Conservation (phyloP, 2,329 filamentous ascomycete genomes). For the Neonectria magnoliae region DNA sequence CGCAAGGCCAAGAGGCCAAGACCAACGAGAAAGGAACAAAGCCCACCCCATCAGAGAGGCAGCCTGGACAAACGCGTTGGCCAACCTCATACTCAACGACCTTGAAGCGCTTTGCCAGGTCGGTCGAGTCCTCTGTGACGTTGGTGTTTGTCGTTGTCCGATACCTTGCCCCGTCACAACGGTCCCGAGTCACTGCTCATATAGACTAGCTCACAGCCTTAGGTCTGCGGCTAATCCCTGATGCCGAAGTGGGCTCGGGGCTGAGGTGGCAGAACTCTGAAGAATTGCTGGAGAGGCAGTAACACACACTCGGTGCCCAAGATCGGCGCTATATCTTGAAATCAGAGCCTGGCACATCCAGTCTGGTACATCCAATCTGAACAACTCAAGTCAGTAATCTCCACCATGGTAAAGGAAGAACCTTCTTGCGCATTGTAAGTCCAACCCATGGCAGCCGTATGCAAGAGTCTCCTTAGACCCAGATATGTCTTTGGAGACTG, state of each 20-base stretch:
- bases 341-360: conserved; percentile 29
- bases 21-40: conserved; percentile 13
- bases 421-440: conserved; percentile 31
- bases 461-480: conserved; percentile 38
- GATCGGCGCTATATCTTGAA: conserved; percentile 37
- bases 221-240: conserved; percentile 33
- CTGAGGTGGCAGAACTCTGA: conserved; percentile 35
- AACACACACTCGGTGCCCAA: conserved; percentile 24
- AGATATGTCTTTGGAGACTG: conserved; percentile 38
- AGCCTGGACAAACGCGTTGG: conserved; percentile 9
- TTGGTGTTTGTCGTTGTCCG: conserved; percentile 5
- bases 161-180: conserved; percentile 16
- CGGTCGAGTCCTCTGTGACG: neutral
- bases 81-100: conserved; percentile 1
- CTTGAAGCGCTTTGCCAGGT: neutral
- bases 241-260: conserved; percentile 30
- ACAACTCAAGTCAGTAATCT: conserved; percentile 30
- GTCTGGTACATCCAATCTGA: conserved; percentile 28
- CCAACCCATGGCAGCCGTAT: conserved; percentile 37
- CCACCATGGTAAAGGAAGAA: conserved; percentile 34
- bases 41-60: conserved; percentile 7
- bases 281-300: conserved; percentile 16
- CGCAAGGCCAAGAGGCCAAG: conserved; percentile 12
- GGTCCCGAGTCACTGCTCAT: conserved; percentile 23
- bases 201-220: conserved; percentile 27